A percentile compares a stretch with the other conserved stretches of the same genome.
Evolutionary conservation across 1,284 basidiomycete species (phyloP).

Genomic region (Flammula alnicola): DNA sequence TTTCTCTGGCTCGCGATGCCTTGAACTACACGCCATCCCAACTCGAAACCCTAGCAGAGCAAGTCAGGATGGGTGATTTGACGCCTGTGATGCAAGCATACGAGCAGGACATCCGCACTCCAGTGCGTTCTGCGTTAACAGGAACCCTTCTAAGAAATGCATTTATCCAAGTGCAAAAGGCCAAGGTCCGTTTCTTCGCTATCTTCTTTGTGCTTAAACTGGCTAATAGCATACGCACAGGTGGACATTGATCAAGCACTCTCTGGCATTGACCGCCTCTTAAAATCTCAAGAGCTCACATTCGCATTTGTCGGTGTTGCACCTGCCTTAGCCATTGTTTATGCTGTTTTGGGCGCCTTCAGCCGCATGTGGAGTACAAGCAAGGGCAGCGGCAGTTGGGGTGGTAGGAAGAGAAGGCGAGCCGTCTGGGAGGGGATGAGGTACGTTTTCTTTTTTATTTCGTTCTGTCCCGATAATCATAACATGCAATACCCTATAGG

Average conservation of each 20-base stretch:
- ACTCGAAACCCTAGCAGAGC: conserved; percentile 65
- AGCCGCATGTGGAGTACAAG: conserved; percentile 53
- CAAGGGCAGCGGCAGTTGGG: conserved; percentile 52
- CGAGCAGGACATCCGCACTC: conserved; percentile 90
- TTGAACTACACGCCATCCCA: conserved; percentile 65
- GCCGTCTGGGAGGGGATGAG: conserved; percentile 69
- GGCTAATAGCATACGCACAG: conserved; percentile 41
- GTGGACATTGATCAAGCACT: conserved; percentile 92
- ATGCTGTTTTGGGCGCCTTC: conserved; percentile 64
- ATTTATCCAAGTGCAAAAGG: conserved; percentile 96
- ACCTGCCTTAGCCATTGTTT: conserved; percentile 84
- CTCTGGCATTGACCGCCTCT: conserved; percentile 87
- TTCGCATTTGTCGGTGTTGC: conserved; percentile 98
- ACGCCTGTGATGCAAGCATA: conserved; percentile 89
- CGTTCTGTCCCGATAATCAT: conserved; percentile 3
- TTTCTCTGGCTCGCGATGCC: conserved; percentile 84
- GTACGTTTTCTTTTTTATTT: conserved; percentile 36
- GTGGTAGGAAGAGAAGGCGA: conserved; percentile 51
- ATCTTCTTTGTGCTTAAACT: background rate
- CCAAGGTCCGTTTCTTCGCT: conserved; percentile 72
- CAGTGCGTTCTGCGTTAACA: conserved; percentile 79
- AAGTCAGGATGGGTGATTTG: conserved; percentile 84
- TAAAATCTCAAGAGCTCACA: conserved; percentile 94
- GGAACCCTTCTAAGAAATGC: conserved; percentile 87
- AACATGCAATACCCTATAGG: conserved; percentile 42